Percentiles rank a stretch among this genome's conserved stretches.
Evolutionary conservation across 2,329 filamentous ascomycete species (phyloP).

Genomic region (Cladosporium sp.): DNA sequence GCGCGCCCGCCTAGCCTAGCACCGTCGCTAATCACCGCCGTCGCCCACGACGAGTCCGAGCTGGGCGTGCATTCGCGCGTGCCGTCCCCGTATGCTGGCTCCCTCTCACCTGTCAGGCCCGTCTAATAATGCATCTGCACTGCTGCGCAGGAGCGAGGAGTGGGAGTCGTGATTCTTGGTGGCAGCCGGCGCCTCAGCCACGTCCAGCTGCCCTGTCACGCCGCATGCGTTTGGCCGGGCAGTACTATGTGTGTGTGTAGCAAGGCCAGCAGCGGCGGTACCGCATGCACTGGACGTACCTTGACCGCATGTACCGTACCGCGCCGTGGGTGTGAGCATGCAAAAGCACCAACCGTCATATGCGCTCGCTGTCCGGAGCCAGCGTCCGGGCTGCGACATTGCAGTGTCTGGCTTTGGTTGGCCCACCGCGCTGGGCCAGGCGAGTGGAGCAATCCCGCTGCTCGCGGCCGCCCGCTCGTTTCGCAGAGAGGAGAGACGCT

Average conservation of each 20-base stretch:
- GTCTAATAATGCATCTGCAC: too few relatives aligned
- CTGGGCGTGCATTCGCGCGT: not conserved
- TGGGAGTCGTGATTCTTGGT: too few relatives aligned
- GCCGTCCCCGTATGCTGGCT: not conserved
- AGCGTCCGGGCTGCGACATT: constrained; percentile 10
- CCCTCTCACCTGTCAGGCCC: not conserved
- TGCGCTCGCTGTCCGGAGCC: constrained; percentile 3
- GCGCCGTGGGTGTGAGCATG: constrained; percentile 8
- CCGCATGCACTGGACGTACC: not conserved
- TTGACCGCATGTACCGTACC: constrained; percentile 4
- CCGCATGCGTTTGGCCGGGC: constrained; percentile 1
- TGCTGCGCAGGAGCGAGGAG: too few relatives aligned
- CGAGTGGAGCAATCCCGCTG: constrained; percentile 3
- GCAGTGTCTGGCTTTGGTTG: constrained; percentile 13
- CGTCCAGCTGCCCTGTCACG: not conserved
- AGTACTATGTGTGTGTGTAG: not conserved
- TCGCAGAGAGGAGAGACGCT: not conserved
- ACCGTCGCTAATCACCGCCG: not conserved
- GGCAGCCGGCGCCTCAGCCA: not conserved
- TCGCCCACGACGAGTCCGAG: not conserved
- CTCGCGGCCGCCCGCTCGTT: constrained; percentile 3
- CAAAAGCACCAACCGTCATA: constrained; percentile 10
- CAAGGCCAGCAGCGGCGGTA: not conserved
- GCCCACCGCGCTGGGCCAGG: constrained; percentile 7
- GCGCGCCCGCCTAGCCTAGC: too few relatives aligned